These are phyloP conservation scores for Trypanosoma congolense DNA, from an alignment of 208 protist species.

Conservation along the genomic window DNA sequence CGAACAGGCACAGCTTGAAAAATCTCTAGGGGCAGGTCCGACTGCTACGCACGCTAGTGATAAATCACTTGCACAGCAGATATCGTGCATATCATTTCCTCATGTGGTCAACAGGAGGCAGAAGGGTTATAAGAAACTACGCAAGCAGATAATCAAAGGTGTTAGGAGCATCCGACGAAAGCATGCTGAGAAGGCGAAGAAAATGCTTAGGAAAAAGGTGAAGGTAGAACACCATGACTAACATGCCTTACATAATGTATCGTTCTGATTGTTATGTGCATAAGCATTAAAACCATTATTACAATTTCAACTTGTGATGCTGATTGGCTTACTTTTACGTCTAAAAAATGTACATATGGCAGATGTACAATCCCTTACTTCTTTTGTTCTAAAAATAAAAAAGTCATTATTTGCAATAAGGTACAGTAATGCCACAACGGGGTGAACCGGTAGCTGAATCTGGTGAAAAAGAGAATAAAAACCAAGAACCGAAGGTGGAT, in stretches of 20 bases:
- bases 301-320: too few species aligned
- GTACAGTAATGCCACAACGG: constrained; percentile 10
- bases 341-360: too few species aligned
- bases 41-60: constrained; percentile 23
- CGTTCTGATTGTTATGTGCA: too few species aligned
- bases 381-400: neutral
- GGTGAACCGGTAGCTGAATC: neutral
- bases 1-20: constrained; percentile 49
- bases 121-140: constrained; percentile 64
- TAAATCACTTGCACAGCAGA: constrained; percentile 69
- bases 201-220: constrained; percentile 2
- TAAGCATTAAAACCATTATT: too few species aligned
- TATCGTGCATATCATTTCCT: constrained; percentile 68
- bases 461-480: constrained; percentile 8
- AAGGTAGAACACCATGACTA: too few species aligned
- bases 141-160: constrained; percentile 68
- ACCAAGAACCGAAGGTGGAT: constrained; percentile 13
- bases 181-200: constrained; percentile 41
- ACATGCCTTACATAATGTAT: too few species aligned
- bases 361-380: neutral
- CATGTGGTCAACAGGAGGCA: constrained; percentile 74
- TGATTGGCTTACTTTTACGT: too few species aligned
- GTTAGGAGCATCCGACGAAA: constrained; percentile 61
- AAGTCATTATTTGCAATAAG: too few species aligned
- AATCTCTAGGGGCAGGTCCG: constrained; percentile 54